phyloP scores from a whole-genome alignment of 176 grass and related monocot genomes.

The Cymbopogon citratus region DNA sequence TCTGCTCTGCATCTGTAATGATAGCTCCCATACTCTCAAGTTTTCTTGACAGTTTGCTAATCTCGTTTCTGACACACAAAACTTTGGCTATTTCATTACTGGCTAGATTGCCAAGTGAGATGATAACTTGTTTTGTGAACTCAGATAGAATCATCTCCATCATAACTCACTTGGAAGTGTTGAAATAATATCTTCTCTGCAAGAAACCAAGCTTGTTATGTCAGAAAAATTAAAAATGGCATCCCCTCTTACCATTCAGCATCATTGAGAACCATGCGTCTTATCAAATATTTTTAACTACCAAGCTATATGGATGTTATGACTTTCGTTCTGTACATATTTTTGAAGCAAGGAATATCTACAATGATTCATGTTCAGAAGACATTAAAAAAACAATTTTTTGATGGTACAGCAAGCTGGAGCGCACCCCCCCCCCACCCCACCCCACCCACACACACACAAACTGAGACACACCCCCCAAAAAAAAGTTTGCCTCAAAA shows the following conservation, averaged over 20 bases:
- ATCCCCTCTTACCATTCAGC: neutral
- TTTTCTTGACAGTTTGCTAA: constrained; percentile 22
- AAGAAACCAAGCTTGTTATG: neutral
- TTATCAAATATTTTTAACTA: neutral
- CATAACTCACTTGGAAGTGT: constrained; percentile 7
- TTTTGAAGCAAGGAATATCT: neutral
- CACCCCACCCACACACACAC: too few relatives aligned
- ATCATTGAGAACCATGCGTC: neutral
- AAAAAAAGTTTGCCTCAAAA: neutral
- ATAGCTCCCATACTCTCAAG: constrained; percentile 21
- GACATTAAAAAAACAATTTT: neutral
- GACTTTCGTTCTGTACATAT: neutral
- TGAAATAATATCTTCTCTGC: neutral
- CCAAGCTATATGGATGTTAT: neutral
- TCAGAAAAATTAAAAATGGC: neutral
- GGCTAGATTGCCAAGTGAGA: constrained; percentile 17
- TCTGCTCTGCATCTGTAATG: constrained; percentile 30
- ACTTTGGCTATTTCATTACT: constrained; percentile 29
- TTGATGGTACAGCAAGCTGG: too few relatives aligned
- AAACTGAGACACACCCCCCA: too few relatives aligned
- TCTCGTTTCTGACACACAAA: constrained; percentile 27
- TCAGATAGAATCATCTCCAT: constrained; percentile 38
- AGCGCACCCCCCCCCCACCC: too few relatives aligned
- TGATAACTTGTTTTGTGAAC: constrained; percentile 29
- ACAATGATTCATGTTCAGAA: neutral